Percentiles rank a stretch among this genome's conserved stretches.
Conservation (phyloP, 441 rosid species). For the Adansonia gregorii region DNA sequence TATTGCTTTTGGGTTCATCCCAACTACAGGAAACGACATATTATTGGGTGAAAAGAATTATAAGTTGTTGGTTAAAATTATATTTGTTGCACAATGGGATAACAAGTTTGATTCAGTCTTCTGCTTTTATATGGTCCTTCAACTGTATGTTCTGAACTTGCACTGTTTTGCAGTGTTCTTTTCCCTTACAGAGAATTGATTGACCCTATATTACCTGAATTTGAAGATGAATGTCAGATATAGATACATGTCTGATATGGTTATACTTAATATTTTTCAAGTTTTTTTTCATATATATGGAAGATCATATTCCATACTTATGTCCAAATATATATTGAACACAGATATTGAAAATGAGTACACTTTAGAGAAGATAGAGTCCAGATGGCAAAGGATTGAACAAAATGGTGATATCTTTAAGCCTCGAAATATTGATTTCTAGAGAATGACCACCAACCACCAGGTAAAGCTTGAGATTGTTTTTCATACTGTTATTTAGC, state of each 20-base stretch:
- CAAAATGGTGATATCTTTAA: background rate
- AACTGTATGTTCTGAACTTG: background rate
- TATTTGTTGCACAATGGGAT: background rate
- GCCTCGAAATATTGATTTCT: background rate
- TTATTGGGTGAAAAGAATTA: background rate
- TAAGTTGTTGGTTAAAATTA: constrained; percentile 10
- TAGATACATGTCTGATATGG: background rate
- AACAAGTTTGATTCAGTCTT: background rate
- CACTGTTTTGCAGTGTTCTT: background rate
- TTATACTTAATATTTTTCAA: too few species aligned
- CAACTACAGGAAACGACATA: background rate
- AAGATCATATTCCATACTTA: background rate
- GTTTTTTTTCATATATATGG: background rate
- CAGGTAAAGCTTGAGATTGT: background rate
- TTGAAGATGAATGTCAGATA: background rate
- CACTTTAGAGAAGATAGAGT: too few species aligned
- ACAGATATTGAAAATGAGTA: background rate
- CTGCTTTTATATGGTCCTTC: constrained; percentile 5
- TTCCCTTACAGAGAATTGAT: constrained; percentile 12
- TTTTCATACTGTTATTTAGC: background rate
- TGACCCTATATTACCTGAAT: background rate
- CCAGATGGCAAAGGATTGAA: background rate
- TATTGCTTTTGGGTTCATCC: background rate
- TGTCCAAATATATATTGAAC: background rate
- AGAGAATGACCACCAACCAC: background rate